Evolutionary conservation across 2,329 filamentous ascomycete genomes (phyloP), one percentile per base, ranked within the genome.

Genomic region (Taxawa tesnikishii): DNA sequence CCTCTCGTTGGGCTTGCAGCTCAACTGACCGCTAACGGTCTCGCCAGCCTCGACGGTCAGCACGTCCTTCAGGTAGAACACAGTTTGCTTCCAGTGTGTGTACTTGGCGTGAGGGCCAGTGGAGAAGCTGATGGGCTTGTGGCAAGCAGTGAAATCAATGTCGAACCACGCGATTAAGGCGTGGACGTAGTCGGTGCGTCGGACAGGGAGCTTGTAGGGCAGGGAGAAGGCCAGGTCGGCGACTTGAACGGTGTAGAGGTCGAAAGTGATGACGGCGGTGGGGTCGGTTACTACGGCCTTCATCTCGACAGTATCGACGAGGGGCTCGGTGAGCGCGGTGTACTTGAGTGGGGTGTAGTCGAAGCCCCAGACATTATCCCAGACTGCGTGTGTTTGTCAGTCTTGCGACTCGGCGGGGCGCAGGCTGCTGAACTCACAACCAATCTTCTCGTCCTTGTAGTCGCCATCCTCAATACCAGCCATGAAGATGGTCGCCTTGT

Each of bases 371-470:
- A 98, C 90, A 51, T 94, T 94, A 56, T 96, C 87, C 90, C 90
- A 98, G 72, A 96, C 88, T 96, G 46, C 29, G 27, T 43, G 15
- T 29, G 17, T 28, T 6, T 32, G 31, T 45, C 24, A 40, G 44
- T 29, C 41, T 21, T n/a, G 4, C 12, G 31, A 17, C 16, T 13
- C 19, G 30, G 27, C 10, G 6, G 15, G 18, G 29, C 17, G n/a
- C 29, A 12, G n/a, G 31, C 40, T 40, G 11, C 8, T 6, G 36
- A 32, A 63, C 84, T 67, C 60, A 96, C 88, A 98, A 61, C 87
- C 88, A 53, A 98, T 98, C 73, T 98, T 98, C 68, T 98, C 90
- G 43, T 96, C 88, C 71, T 96, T 96, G 74, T 98, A 98, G 41
- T 98, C 90, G 44, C 90, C 90, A 53, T 98, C 90, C 66, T 98